Conservation (phyloP, 148 eudicot genomes). For the Gaultheria prostrata region DNA sequence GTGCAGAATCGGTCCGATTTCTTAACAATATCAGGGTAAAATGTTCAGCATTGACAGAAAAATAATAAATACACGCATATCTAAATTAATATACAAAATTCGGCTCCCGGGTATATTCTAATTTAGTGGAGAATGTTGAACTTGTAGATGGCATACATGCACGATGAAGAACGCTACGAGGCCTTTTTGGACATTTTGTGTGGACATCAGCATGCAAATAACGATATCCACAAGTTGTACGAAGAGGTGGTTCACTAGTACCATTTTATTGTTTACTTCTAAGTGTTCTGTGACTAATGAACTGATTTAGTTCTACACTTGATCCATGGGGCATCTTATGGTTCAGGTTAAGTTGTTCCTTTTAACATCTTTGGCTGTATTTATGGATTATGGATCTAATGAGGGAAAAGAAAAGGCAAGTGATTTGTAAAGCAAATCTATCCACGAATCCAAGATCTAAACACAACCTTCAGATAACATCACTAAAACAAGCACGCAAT, state of each 20-base stretch:
- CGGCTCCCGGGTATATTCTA: no score
- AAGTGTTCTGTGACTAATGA: background rate
- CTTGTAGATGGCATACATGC: background rate
- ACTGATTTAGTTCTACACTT: background rate
- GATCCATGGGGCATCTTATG: no score
- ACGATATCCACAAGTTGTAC: background rate
- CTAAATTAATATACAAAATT: no score
- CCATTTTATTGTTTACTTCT: background rate
- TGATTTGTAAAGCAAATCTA: no score
- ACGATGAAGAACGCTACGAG: background rate
- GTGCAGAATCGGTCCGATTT: no score
- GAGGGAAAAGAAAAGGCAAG: background rate
- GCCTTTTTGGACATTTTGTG: background rate
- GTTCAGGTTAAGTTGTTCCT: no score
- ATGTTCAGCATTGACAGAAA: no score
- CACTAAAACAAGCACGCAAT: background rate
- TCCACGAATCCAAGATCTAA: no score
- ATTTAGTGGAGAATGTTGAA: no score
- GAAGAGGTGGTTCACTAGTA: background rate
- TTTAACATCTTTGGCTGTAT: background rate
- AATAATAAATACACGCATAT: no score
- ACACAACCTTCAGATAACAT: background rate
- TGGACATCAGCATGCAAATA: background rate
- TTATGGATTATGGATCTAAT: background rate
- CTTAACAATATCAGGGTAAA: no score